Conservation (phyloP, 768 basidiomycete species). For the Tephrocybe sp. region DNA sequence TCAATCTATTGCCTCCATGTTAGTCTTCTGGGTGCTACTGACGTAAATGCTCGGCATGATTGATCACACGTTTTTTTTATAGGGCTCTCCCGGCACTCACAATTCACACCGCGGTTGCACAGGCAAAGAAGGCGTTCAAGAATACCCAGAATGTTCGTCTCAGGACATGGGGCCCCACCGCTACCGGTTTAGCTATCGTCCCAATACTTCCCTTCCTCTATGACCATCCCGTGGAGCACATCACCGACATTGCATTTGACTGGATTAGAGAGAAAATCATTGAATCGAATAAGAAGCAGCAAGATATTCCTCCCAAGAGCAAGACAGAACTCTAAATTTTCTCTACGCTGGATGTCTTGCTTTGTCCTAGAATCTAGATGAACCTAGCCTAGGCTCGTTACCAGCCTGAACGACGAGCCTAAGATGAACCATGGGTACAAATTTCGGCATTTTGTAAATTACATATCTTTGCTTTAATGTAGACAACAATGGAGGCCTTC, state of each 20-base stretch:
- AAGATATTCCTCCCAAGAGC: conserved; percentile 4
- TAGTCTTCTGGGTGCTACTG: conserved; percentile 28
- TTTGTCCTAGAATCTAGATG: neutral
- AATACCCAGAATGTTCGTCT: conserved; percentile 57
- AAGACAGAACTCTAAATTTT: conserved; percentile 12
- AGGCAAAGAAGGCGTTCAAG: conserved; percentile 67
- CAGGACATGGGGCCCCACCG: conserved; percentile 74
- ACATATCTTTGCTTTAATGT: conserved; percentile 11
- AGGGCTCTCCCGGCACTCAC: conserved; percentile 86
- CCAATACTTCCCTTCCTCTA: conserved; percentile 75
- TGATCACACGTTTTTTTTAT: conserved; percentile 11
- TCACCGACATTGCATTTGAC: conserved; percentile 65
- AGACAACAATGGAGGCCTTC: neutral
- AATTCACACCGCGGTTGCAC: conserved; percentile 79
- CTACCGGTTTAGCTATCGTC: conserved; percentile 71
- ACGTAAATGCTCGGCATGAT: conserved; percentile 4
- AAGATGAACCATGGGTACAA: too few species aligned
- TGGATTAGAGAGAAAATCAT: conserved; percentile 64
- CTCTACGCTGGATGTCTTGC: neutral
- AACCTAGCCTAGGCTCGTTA: too few species aligned
- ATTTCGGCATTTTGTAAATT: conserved; percentile 1
- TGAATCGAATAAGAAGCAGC: conserved; percentile 28
- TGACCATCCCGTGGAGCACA: conserved; percentile 78
- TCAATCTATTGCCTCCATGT: conserved; percentile 84
- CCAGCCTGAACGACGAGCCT: too few species aligned